Base-by-base conservation (phyloP, 2,329 filamentous ascomycete species). In the Verticillium klebahnii region DNA sequence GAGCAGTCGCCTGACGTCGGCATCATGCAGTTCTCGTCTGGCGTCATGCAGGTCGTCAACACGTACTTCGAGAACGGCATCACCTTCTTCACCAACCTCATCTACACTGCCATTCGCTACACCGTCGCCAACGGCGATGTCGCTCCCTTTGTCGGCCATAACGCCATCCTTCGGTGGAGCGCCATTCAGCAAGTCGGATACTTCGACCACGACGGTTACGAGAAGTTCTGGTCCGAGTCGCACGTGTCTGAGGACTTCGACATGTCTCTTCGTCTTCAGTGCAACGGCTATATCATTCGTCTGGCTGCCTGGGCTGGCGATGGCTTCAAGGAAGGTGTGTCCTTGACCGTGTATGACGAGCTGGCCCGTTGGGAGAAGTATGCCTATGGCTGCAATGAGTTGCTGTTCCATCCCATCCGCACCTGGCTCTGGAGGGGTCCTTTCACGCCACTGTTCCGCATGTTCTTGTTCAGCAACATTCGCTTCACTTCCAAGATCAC, bases 341-440 rank as follows among this genome's bases (percentile, higher is more conserved):
- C 91, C 1, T 79, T 94, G 61, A 94, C 91, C 0, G 90, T 94
- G 11, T 93, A 94, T 71, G 91, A 94, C 74, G 91, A 94, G 74
- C 81, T 94, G 63, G 89, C 90, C 2, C 88, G 91, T 62, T 94
- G 91, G 91, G 91, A 94, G 71, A 94, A 94, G 75, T 93, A 93
- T 72, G 91, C 91, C 3, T 93, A 92, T 69, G 90, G 91, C 40
- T 93, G 91, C 76, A 91, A 90, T 73, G 91, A 93, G 77, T 80
- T 94, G 62, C 81, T 94, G 62, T 94, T 95, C 79, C 84, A 94
- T 71, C 91, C 91, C 3, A 79, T 94, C 63, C 83, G 85, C 63
- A 87, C 86, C 67, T 94, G 91, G 91, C 73, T 86, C 55, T 87
- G 82, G 71, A 85, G 82, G 17, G 91, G 91, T 0, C 91, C 91